A percentile compares a stretch with the other conserved stretches of the same genome.
phyloP scores from a whole-genome alignment of 495 filamentous ascomycete genomes.

The Hypoxylon crocopeplum region DNA sequence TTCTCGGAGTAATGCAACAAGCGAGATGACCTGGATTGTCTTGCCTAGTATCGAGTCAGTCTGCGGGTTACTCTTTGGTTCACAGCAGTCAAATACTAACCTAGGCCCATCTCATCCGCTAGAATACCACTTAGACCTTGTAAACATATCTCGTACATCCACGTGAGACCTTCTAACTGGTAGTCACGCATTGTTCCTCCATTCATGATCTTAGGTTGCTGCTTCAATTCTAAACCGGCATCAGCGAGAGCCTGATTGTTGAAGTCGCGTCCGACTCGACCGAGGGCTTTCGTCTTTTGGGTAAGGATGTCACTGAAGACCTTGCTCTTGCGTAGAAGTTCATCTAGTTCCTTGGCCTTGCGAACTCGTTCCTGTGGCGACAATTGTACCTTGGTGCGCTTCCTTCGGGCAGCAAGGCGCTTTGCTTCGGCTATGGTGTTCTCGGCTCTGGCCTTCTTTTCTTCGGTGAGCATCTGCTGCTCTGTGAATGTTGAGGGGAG shows the following conservation, averaged over 20 bases:
- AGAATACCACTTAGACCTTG: constrained; percentile 95
- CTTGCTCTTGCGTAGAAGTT: constrained; percentile 54
- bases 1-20: constrained; percentile 88
- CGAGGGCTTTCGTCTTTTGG: constrained; percentile 61
- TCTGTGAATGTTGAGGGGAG: constrained; percentile 32
- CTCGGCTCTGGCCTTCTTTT: constrained; percentile 55
- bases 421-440: constrained; percentile 59
- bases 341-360: constrained; percentile 59
- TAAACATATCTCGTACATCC: constrained; percentile 81
- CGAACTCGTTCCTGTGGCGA: constrained; percentile 59
- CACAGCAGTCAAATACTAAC: constrained; percentile 42
- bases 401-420: constrained; percentile 48
- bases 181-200: constrained; percentile 94
- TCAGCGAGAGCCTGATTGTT: constrained; percentile 69
- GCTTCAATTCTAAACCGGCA: constrained; percentile 77
- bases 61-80: not conserved
- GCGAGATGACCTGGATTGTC: constrained; percentile 91
- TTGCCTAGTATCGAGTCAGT: constrained; percentile 58
- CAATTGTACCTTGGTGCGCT: constrained; percentile 51
- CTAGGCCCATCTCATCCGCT: constrained; percentile 97
- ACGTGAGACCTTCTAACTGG: constrained; percentile 92
- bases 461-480: constrained; percentile 44
- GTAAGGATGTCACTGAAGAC: constrained; percentile 61
- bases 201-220: constrained; percentile 82
- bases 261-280: constrained; percentile 59